These are phyloP conservation scores for Hypoxylon fragiforme DNA, from an alignment of 495 filamentous ascomycete genomes.

Conservation along the genomic window DNA sequence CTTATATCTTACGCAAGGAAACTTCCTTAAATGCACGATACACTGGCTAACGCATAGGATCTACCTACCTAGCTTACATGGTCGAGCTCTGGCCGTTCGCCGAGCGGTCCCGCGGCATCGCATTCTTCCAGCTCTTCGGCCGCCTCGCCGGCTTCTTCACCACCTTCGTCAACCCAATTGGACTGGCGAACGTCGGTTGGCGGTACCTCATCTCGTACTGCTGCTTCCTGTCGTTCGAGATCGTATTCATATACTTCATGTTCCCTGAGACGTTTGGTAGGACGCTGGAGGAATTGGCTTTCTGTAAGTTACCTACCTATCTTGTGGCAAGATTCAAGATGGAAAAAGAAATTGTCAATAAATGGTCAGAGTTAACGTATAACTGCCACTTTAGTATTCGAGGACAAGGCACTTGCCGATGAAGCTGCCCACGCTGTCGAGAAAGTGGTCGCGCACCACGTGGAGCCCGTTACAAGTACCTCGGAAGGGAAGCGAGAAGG, in stretches of 20 bases:
- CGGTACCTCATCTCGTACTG: conserved; percentile 57
- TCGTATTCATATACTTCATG: conserved; percentile 63
- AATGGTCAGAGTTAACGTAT: conserved; percentile 16
- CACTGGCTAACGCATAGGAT: too few species aligned
- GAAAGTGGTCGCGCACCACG: conserved; percentile 43
- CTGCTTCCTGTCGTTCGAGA: conserved; percentile 61
- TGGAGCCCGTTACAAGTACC: conserved; percentile 1
- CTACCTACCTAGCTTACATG: conserved; percentile 64
- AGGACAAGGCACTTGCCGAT: conserved; percentile 47
- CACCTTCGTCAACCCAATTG: conserved; percentile 69
- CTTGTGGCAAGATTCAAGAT: neutral
- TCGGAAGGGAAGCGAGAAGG: conserved; percentile 3
- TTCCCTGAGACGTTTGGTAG: conserved; percentile 66
- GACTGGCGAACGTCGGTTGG: conserved; percentile 61
- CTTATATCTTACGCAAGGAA: too few species aligned
- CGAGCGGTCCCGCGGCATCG: conserved; percentile 62
- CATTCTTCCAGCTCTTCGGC: conserved; percentile 66
- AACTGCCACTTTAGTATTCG: conserved; percentile 44
- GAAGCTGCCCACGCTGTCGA: conserved; percentile 44
- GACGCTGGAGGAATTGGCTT: conserved; percentile 67
- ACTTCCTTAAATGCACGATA: too few species aligned
- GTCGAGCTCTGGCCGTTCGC: conserved; percentile 68
- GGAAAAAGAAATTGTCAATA: too few species aligned
- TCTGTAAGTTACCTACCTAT: conserved; percentile 49
- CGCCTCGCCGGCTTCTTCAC: conserved; percentile 50